Conservation (phyloP, 192 early-diverging fungal genomes). For the Gonapodya sp. region DNA sequence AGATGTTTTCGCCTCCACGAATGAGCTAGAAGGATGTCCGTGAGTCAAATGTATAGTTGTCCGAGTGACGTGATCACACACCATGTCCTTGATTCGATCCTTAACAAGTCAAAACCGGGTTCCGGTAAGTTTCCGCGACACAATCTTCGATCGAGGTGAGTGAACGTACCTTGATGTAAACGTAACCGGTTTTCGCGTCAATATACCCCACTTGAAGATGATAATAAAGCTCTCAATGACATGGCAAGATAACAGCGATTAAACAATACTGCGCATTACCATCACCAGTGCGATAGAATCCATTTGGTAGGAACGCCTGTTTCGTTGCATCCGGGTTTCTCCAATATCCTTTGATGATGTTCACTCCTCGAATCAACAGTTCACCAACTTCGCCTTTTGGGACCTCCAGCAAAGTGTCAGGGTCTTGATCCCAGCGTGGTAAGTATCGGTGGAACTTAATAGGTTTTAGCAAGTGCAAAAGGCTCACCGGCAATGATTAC, state of each 20-base stretch:
- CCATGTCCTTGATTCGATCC: conserved; percentile 20
- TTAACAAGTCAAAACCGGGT: conserved; percentile 13
- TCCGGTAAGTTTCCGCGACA: too few species aligned
- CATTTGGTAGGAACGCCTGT: conserved; percentile 13
- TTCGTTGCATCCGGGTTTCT: conserved; percentile 18
- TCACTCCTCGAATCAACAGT: conserved; percentile 12
- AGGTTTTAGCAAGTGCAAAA: neutral
- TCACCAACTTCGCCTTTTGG: conserved; percentile 6
- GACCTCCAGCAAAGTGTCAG: neutral
- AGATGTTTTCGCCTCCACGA: conserved; percentile 23
- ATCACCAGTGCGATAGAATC: conserved; percentile 26
- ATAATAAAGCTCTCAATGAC: neutral
- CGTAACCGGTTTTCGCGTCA: neutral
- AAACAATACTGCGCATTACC: too few species aligned
- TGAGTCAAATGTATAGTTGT: neutral
- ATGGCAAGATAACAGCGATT: too few species aligned
- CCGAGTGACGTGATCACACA: neutral
- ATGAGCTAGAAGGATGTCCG: conserved; percentile 1
- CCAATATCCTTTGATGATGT: conserved; percentile 23
- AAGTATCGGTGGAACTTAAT: neutral
- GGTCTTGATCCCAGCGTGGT: neutral
- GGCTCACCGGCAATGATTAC: conserved; percentile 9
- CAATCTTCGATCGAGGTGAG: too few species aligned
- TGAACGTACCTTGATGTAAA: neutral
- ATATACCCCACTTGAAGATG: neutral